phyloP scores from a whole-genome alignment of 2,329 filamentous ascomycete genomes.

The Cercospora janseana region DNA sequence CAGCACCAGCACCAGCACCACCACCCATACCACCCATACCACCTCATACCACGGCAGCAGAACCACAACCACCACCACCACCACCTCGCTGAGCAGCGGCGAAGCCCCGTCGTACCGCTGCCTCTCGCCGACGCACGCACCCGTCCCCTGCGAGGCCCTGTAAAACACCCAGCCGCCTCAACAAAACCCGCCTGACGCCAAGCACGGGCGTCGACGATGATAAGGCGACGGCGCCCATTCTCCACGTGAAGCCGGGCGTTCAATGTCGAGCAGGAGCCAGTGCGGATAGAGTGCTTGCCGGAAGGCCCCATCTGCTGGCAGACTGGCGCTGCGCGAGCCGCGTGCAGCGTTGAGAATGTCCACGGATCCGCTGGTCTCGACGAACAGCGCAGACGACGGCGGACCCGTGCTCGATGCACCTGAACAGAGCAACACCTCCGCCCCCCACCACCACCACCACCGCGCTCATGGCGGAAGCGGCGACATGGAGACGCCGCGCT shows the following conservation, averaged over 20 bases:
- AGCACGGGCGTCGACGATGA: conserved; percentile 24
- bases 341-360: conserved; percentile 26
- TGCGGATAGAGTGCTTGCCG: conserved; percentile 30
- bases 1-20: background rate
- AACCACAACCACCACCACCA: too few relatives aligned
- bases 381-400: conserved; percentile 16
- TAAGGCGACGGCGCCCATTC: conserved; percentile 20
- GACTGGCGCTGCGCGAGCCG: conserved; percentile 5
- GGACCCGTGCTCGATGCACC: background rate
- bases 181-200: conserved; percentile 17
- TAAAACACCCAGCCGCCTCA: conserved; percentile 12
- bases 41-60: too few relatives aligned
- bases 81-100: background rate
- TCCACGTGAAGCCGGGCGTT: conserved; percentile 17
- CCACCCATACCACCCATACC: background rate
- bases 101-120: background rate
- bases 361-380: conserved; percentile 21
- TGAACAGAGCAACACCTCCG: conserved; percentile 19
- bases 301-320: conserved; percentile 13
- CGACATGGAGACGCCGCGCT: conserved; percentile 41
- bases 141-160: background rate
- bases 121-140: background rate
- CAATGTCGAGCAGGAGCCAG: conserved; percentile 36
- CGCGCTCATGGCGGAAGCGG: conserved; percentile 26
- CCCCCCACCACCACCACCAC: too few relatives aligned